These are phyloP conservation scores for Stereocaulon alpinum DNA, from an alignment of 495 filamentous ascomycete genomes.

Conservation along the genomic window DNA sequence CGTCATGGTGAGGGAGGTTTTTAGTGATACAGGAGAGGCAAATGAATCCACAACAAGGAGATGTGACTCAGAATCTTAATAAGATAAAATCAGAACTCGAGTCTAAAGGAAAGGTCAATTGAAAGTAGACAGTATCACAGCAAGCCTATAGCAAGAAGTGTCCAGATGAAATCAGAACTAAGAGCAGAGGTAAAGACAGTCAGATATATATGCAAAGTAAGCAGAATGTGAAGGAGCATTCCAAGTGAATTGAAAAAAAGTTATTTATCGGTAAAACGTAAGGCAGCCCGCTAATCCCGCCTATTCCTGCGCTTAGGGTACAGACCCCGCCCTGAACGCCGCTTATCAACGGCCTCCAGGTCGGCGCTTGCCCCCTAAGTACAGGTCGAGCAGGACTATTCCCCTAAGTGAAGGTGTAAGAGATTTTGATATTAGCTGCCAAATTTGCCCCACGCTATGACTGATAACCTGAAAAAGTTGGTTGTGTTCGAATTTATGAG, in stretches of 20 bases:
- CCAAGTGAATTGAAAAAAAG: neutral
- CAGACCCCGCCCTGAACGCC: constrained; percentile 1
- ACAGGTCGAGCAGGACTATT: constrained; percentile 3
- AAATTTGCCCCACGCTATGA: constrained; percentile 2
- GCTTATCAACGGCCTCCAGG: neutral
- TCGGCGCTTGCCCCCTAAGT: constrained; percentile 12
- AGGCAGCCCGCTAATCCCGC: constrained; percentile 2
- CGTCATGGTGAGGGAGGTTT: constrained; percentile 37
- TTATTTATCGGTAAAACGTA: constrained; percentile 7
- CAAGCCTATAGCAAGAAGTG: neutral
- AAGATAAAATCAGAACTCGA: neutral
- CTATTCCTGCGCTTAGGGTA: constrained; percentile 19
- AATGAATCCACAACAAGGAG: neutral
- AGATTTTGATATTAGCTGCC: constrained; percentile 11
- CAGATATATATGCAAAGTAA: neutral
- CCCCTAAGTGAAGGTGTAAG: constrained; percentile 12
- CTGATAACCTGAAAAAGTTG: neutral
- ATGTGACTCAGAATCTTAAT: neutral
- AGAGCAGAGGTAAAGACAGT: constrained; percentile 6
- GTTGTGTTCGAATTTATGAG: neutral
- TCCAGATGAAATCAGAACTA: neutral
- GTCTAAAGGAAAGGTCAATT: too few relatives aligned
- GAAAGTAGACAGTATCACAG: neutral
- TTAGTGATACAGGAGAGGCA: neutral
- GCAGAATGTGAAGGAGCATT: neutral